Evolutionary conservation across 805 yeast species (phyloP), one percentile per base, ranked within the genome.

Genomic region (Myxozyma neotropica): DNA sequence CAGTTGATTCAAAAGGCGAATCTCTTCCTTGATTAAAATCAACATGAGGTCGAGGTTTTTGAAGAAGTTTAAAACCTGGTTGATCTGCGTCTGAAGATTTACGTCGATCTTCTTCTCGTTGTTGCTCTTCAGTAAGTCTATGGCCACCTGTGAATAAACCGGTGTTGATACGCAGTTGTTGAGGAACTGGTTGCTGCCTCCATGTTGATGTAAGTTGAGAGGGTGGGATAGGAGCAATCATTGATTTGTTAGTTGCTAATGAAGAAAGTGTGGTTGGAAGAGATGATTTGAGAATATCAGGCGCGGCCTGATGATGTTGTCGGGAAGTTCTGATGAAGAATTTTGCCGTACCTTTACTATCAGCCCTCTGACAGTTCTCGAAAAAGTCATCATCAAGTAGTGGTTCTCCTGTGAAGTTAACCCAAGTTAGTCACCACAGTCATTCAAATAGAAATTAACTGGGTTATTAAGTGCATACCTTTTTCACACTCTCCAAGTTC

Each of bases 331-430:
- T n/a, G n/a, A 68, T 47, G 48, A 56, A 67, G 21, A 70, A 52
- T 49, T 68, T 69, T 8, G 65, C 29, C 4, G 63, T 24, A 3
- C 61, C 66, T 45, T 48, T 56, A 23, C 52, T 27, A 47, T 65
- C 68, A n/a, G 59, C 62, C n/a, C 27, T 42, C 19, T 23, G 43
- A 44, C 66, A 64, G 1, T 17, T 10, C 13, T 50, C 59, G 3
- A 63, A 21, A 17, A 64, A 47, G 15, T 57, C 54, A 3, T 59
- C 64, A 36, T 64, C 67, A 17, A 38, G 26, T 15, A 64, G 46
- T 26, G 59, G 58, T 2, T 64, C 65, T n/a, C 67, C 65, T 57
- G 19, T 13, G 23, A 13, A 13, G 10, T 12, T 4, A 35, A 39
- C 24, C n/a, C 27, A 12, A 17, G 5, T 13, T 12, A n/a, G 17